These are phyloP conservation scores for Clitopilus hobsonii DNA, from an alignment of 768 basidiomycete species.

Conservation along the genomic window DNA sequence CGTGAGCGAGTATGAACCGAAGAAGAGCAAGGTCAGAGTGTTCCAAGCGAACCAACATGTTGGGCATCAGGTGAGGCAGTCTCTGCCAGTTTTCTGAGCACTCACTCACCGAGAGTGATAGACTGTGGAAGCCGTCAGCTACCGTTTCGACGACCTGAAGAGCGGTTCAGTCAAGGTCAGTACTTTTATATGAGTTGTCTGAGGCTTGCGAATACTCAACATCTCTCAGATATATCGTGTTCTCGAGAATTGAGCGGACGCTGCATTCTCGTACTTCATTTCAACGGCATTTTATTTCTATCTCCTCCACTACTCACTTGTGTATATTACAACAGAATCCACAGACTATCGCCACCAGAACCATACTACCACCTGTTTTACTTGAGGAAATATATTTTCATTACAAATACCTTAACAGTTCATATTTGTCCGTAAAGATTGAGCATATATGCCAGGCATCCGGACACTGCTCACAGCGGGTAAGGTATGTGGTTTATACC, in stretches of 20 bases:
- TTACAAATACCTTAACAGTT: no score
- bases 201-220: background rate
- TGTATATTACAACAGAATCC: background rate
- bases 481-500: no score
- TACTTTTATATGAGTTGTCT: conserved; percentile 7
- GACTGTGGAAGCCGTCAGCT: conserved; percentile 76
- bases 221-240: conserved; percentile 34
- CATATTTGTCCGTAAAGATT: no score
- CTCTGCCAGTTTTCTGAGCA: conserved; percentile 7
- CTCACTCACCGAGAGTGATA: conserved; percentile 10
- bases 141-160: conserved; percentile 86
- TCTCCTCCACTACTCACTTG: background rate
- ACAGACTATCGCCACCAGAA: background rate
- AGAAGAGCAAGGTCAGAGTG: conserved; percentile 82
- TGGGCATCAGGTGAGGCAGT: conserved; percentile 64
- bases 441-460: no score
- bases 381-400: no score
- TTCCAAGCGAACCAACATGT: conserved; percentile 87
- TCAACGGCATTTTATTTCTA: background rate
- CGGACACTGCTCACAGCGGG: no score
- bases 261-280: no score
- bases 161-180: conserved; percentile 75
- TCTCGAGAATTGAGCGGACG: conserved; percentile 27
- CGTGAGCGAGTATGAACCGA: conserved; percentile 76
- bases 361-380: no score